Conservation (phyloP, 108 stramenopile genomes). For the Bacterosira constricta region DNA sequence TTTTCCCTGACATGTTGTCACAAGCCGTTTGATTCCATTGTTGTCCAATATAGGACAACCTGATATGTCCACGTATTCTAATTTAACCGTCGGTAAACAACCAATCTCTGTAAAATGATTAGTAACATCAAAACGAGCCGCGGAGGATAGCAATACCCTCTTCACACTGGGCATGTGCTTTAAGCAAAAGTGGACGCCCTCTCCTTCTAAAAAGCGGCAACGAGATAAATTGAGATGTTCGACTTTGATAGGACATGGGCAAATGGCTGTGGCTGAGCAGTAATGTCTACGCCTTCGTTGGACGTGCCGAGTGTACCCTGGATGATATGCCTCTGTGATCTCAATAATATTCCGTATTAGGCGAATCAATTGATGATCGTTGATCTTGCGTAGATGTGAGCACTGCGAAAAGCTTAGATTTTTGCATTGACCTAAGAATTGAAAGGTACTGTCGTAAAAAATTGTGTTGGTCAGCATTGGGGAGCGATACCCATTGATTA, state of each 20-base stretch:
- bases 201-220: conserved; percentile 9
- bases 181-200: neutral
- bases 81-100: too few relatives aligned
- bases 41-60: neutral
- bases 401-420: conserved; percentile 5
- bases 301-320: neutral
- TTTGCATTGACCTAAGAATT: neutral
- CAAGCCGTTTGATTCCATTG: neutral
- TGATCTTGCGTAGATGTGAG: conserved; percentile 19
- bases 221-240: conserved; percentile 5
- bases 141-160: conserved; percentile 1
- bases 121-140: too few relatives aligned
- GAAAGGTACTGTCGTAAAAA: conserved; percentile 2
- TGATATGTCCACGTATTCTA: conserved; percentile 3
- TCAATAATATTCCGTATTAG: neutral
- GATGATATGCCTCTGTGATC: neutral
- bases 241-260: too few relatives aligned
- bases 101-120: too few relatives aligned
- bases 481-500: conserved; percentile 15
- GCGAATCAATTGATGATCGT: conserved; percentile 1
- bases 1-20: too few relatives aligned
- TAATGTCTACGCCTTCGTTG: too few relatives aligned
- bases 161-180: neutral
- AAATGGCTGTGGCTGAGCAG: too few relatives aligned
- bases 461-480: conserved; percentile 14